Percentiles rank a stretch among this genome's conserved stretches.
These are phyloP conservation scores for Leccinum aurantiacum DNA, from an alignment of 768 basidiomycete species.

Conservation along the genomic window DNA sequence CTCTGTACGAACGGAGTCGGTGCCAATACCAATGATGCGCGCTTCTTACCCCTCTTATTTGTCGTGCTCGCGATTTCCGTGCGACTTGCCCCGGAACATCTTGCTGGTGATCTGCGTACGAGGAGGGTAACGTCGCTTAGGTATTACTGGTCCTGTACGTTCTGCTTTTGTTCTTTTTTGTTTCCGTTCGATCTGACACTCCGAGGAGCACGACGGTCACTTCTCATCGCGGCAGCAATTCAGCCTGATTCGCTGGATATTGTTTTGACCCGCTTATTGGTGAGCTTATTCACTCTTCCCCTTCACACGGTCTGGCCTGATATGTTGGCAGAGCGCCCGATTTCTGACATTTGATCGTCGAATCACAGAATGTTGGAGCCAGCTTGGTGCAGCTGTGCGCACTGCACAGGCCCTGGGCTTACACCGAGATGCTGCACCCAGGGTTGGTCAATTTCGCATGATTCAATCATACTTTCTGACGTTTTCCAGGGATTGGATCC, in stretches of 20 bases:
- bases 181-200: slow-evolving; percentile 20
- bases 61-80: slow-evolving; percentile 89
- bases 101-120: slow-evolving; percentile 76
- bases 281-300: slow-evolving; percentile 25
- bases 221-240: slow-evolving; percentile 90
- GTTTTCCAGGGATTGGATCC: slow-evolving; percentile 63
- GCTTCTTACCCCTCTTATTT: slow-evolving; percentile 89
- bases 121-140: slow-evolving; percentile 79
- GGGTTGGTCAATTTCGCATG: slow-evolving; percentile 48
- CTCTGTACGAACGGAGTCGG: slow-evolving; percentile 60
- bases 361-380: slow-evolving; percentile 96
- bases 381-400: slow-evolving; percentile 87
- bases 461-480: slow-evolving; percentile 4
- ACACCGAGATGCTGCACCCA: slow-evolving; percentile 83
- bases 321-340: slow-evolving; percentile 58
- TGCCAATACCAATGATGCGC: slow-evolving; percentile 72
- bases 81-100: slow-evolving; percentile 79
- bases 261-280: slow-evolving; percentile 86
- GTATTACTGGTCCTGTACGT: slow-evolving; percentile 95
- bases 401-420: slow-evolving; percentile 93
- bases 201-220: slow-evolving; percentile 71
- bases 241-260: slow-evolving; percentile 91
- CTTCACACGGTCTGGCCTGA: slow-evolving; percentile 9
- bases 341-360: slow-evolving; percentile 72
- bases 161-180: neutral